Evolutionary conservation across 306 rosid species (phyloP).

Genomic region (Malus fusca): DNA sequence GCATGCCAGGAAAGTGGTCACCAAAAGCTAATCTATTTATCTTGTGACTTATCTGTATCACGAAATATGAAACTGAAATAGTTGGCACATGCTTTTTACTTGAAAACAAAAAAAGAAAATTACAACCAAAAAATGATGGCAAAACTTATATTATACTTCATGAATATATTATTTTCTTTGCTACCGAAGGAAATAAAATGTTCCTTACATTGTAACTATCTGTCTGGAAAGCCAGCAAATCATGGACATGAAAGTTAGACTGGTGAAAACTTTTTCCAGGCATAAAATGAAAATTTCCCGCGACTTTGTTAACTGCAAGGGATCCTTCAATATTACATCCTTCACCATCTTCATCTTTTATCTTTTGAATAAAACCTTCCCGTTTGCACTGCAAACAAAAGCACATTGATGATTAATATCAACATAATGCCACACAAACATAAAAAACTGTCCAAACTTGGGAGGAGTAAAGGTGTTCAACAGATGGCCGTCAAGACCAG

Average conservation of each 20-base stretch:
- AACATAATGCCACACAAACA: background rate
- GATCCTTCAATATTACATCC: conserved; percentile 87
- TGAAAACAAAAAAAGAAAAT: background rate
- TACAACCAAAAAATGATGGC: conserved; percentile 6
- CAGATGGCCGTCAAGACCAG: background rate
- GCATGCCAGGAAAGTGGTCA: conserved; percentile 60
- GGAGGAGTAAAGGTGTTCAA: background rate
- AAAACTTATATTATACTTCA: background rate
- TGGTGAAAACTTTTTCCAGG: conserved; percentile 83
- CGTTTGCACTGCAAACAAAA: conserved; percentile 67
- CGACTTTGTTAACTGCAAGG: conserved; percentile 87
- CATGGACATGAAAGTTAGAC: conserved; percentile 33
- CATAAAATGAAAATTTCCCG: conserved; percentile 75
- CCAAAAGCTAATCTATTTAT: conserved; percentile 83
- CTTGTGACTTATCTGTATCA: conserved; percentile 77
- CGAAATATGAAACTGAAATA: conserved; percentile 20
- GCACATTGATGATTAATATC: conserved; percentile 11
- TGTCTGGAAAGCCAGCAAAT: conserved; percentile 44
- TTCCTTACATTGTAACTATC: conserved; percentile 62
- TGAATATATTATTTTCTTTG: background rate
- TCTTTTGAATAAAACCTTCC: conserved; percentile 72
- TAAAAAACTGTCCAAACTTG: background rate
- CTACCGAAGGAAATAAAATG: background rate
- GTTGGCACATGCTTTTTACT: background rate
- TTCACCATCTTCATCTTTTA: conserved; percentile 90